A percentile compares a stretch with the other conserved stretches of the same genome.
These are phyloP conservation scores for Nakazawaea wickerhamii DNA, from an alignment of 805 yeast species.

Conservation along the genomic window DNA sequence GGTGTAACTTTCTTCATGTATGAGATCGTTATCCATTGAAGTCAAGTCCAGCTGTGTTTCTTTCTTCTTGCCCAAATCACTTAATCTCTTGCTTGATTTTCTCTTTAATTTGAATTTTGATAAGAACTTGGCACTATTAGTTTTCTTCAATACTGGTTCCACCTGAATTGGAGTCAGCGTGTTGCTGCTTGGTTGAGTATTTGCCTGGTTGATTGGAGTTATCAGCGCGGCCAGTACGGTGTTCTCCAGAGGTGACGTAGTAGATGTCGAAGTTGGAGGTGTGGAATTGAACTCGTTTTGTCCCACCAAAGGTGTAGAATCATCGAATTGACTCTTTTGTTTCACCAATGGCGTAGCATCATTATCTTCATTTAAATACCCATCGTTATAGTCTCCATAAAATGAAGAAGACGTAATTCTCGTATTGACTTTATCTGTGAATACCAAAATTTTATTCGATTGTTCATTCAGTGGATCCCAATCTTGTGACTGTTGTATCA, in stretches of 20 bases:
- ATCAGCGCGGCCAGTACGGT: no score
- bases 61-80: neutral
- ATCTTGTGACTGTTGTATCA: no score
- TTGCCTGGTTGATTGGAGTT: neutral
- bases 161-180: neutral
- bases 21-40: constrained; percentile 9
- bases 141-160: constrained; percentile 1
- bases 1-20: neutral
- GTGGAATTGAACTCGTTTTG: constrained; percentile 1
- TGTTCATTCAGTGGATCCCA: no score
- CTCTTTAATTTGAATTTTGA: constrained; percentile 7
- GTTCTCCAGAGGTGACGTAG: neutral
- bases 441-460: constrained; percentile 1
- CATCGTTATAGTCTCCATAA: constrained; percentile 12
- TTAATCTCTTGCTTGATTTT: neutral
- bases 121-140: constrained; percentile 4
- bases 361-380: constrained; percentile 5
- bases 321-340: no score
- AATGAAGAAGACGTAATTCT: constrained; percentile 7
- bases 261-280: neutral
- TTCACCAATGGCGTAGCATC: constrained; percentile 12
- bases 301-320: constrained; percentile 10
- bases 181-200: neutral
- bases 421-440: constrained; percentile 5
- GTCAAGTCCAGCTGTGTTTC: constrained; percentile 3